Conservation (phyloP, 345 rosid genomes). For the Carallia brachiata region DNA sequence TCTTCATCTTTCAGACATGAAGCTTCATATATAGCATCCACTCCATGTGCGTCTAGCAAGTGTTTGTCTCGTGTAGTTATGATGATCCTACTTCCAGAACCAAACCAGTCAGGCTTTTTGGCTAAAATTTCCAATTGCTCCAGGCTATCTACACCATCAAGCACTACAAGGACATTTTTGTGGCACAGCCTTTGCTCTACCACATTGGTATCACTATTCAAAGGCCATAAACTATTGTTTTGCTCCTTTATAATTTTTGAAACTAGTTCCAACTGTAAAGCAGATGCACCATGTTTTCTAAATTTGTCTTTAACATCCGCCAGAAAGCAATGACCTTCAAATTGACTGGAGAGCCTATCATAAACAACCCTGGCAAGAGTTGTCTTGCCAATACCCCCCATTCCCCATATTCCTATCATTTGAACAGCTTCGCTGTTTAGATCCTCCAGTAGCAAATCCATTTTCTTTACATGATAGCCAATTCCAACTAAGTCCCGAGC, state of each 20-base stretch:
- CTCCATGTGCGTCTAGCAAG: constrained; percentile 4
- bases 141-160: constrained; percentile 17
- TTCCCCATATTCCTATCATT: background rate
- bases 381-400: constrained; percentile 13
- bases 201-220: background rate
- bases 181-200: background rate
- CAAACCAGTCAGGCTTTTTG: constrained; percentile 12
- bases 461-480: constrained; percentile 1
- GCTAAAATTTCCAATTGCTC: constrained; percentile 1
- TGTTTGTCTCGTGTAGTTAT: constrained; percentile 24
- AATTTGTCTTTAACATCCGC: constrained; percentile 9
- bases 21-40: constrained; percentile 14
- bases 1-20: constrained; percentile 3
- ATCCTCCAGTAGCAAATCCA: background rate
- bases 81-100: constrained; percentile 22
- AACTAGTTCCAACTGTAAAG: background rate
- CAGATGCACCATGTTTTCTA: background rate
- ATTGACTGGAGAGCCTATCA: background rate
- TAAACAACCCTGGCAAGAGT: background rate
- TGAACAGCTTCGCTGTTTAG: background rate
- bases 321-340: constrained; percentile 10
- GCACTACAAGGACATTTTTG: constrained; percentile 8
- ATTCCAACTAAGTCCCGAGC: constrained; percentile 11
- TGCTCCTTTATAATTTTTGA: background rate
- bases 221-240: background rate